A percentile compares a stretch with the other conserved stretches of the same genome.
Conservation (phyloP, 1,139 yeast species). For the Geotrichum phurueaensis region DNA sequence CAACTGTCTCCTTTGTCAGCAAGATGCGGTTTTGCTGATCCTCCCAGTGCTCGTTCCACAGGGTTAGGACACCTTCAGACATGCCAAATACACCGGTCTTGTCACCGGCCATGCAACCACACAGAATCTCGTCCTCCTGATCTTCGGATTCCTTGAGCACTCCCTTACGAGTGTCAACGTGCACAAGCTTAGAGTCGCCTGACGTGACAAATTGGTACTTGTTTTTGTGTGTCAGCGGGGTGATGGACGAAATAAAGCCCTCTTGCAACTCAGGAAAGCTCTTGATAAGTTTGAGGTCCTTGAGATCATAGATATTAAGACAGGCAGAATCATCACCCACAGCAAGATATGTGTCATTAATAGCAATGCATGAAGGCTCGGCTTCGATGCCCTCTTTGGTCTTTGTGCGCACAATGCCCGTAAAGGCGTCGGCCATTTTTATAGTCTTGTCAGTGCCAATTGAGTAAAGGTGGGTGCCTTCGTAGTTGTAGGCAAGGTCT, state of each 20-base stretch:
- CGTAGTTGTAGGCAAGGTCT: conserved; percentile 59
- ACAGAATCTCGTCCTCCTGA: conserved; percentile 84
- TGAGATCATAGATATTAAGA: conserved; percentile 56
- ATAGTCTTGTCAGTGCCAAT: conserved; percentile 77
- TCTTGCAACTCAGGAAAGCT: conserved; percentile 52
- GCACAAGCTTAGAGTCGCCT: conserved; percentile 78
- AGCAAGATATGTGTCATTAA: conserved; percentile 58
- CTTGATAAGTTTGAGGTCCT: conserved; percentile 39
- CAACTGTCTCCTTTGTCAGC: conserved; percentile 70
- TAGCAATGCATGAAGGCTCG: conserved; percentile 59
- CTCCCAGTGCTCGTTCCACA: conserved; percentile 67
- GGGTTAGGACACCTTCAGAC: conserved; percentile 87
- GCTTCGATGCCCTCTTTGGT: conserved; percentile 35
- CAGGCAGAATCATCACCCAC: conserved; percentile 80
- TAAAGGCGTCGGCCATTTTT: conserved; percentile 64
- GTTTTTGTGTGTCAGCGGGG: conserved; percentile 47
- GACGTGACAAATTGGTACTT: conserved; percentile 78
- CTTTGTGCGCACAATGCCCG: conserved; percentile 72
- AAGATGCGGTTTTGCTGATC: conserved; percentile 82
- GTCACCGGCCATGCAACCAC: conserved; percentile 59
- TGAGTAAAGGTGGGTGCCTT: conserved; percentile 48
- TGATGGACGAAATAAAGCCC: conserved; percentile 60
- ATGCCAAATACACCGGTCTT: conserved; percentile 70
- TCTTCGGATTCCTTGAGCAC: conserved; percentile 60
- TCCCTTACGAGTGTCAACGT: conserved; percentile 73